phyloP scores from a whole-genome alignment of 2,329 filamentous ascomycete genomes.

The Aspergillus aculeatus region DNA sequence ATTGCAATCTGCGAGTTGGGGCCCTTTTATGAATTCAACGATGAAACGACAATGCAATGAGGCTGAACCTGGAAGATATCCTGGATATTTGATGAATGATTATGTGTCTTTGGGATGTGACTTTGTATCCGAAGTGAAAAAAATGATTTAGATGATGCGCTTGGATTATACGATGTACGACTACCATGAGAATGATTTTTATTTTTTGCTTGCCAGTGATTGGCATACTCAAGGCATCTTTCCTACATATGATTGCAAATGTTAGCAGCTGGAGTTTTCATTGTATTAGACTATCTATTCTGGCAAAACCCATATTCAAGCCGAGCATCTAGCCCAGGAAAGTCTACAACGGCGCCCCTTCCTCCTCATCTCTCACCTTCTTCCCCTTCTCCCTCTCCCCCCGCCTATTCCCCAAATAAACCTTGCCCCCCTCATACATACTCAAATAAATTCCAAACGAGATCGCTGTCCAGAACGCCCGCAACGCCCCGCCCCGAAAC shows the following conservation, averaged over 20 bases:
- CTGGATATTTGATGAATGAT: not conserved
- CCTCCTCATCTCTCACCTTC: too few relatives aligned
- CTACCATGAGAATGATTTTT: not conserved
- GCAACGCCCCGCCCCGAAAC: conserved; percentile 69
- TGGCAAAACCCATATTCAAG: too few relatives aligned
- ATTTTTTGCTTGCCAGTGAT: too few relatives aligned
- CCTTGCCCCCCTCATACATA: conserved; percentile 77
- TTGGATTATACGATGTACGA: not conserved
- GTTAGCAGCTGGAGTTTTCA: too few relatives aligned
- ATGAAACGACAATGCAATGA: conserved; percentile 12
- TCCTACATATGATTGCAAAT: too few relatives aligned
- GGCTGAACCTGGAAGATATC: not conserved
- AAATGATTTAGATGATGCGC: not conserved
- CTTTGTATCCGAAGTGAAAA: not conserved
- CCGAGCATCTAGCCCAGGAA: too few relatives aligned
- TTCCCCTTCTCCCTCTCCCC: conserved; percentile 11
- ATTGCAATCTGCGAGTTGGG: not conserved
- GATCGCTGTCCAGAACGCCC: conserved; percentile 76
- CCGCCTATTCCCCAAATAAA: conserved; percentile 50
- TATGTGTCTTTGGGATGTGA: not conserved
- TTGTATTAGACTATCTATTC: too few relatives aligned
- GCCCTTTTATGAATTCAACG: conserved; percentile 11
- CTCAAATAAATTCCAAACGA: conserved; percentile 83
- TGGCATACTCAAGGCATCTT: too few relatives aligned
- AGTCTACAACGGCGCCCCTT: not conserved